These are phyloP conservation scores for Lipomyces anomalus DNA, from an alignment of 805 yeast genomes.

Conservation along the genomic window DNA sequence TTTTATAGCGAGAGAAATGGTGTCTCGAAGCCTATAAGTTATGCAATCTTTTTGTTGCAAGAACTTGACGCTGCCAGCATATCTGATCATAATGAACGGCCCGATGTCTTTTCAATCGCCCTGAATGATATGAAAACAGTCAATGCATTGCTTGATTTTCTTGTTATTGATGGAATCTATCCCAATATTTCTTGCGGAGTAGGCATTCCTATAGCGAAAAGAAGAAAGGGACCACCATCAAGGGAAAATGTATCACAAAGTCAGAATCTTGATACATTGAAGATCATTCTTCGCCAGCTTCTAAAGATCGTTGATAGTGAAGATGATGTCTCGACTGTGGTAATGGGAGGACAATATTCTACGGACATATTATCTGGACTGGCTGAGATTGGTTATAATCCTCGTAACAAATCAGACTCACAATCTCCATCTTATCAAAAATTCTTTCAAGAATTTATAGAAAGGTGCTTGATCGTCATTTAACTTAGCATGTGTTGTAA, in stretches of 20 bases:
- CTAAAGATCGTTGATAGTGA: slow-evolving; percentile 19
- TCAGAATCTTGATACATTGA: slow-evolving; percentile 2
- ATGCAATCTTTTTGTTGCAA: slow-evolving; percentile 3
- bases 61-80: slow-evolving; percentile 15
- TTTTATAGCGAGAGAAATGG: too few species aligned
- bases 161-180: slow-evolving; percentile 68
- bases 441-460: slow-evolving; percentile 5
- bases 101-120: slow-evolving; percentile 49
- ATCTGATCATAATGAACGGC: slow-evolving; percentile 10
- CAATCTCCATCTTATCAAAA: neutral
- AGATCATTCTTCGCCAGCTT: slow-evolving; percentile 15
- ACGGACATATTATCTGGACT: slow-evolving; percentile 29
- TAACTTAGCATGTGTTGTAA: too few species aligned
- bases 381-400: slow-evolving; percentile 28
- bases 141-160: slow-evolving; percentile 54
- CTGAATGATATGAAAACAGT: slow-evolving; percentile 78
- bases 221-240: slow-evolving; percentile 39
- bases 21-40: too few species aligned
- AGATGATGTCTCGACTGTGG: slow-evolving; percentile 30
- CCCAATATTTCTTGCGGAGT: slow-evolving; percentile 51
- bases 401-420: slow-evolving; percentile 6
- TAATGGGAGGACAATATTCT: slow-evolving; percentile 29
- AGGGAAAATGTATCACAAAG: neutral
- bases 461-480: slow-evolving; percentile 5
- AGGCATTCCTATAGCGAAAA: slow-evolving; percentile 59